A percentile compares a stretch with the other conserved stretches of the same genome.
These are phyloP conservation scores for Macroventuria anomochaeta DNA, from an alignment of 2,329 filamentous ascomycete genomes.

Conservation along the genomic window DNA sequence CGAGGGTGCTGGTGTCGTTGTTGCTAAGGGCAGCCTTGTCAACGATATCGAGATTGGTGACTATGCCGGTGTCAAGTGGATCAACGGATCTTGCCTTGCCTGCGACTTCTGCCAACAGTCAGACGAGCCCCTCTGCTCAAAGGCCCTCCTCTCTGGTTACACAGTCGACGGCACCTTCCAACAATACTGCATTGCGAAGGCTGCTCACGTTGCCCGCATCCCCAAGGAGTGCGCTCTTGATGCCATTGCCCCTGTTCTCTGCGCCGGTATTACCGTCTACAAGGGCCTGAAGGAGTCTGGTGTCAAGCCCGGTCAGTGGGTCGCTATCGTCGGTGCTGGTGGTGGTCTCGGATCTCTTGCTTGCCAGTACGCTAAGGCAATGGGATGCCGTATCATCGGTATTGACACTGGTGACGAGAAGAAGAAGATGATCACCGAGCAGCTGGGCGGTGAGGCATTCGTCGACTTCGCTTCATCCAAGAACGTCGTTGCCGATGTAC, in stretches of 20 bases:
- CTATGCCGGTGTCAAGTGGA: constrained; percentile 86
- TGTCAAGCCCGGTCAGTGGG: constrained; percentile 73
- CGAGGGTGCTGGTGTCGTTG: constrained; percentile 81
- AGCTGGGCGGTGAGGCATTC: constrained; percentile 74
- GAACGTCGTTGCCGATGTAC: constrained; percentile 84
- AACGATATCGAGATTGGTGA: constrained; percentile 79
- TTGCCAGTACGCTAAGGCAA: constrained; percentile 87
- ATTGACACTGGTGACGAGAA: constrained; percentile 88
- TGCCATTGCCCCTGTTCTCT: constrained; percentile 79
- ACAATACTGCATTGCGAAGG: constrained; percentile 88
- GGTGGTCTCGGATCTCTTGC: constrained; percentile 82
- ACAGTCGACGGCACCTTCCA: constrained; percentile 94
- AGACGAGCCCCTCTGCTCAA: constrained; percentile 82
- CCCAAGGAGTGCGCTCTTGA: constrained; percentile 79
- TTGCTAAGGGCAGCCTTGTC: constrained; percentile 78
- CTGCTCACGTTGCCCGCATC: constrained; percentile 81
- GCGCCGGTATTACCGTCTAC: constrained; percentile 87
- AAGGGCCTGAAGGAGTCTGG: constrained; percentile 88
- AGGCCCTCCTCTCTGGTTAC: constrained; percentile 82
- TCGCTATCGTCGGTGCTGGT: constrained; percentile 86
- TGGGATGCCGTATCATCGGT: constrained; percentile 81
- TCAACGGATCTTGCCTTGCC: constrained; percentile 83
- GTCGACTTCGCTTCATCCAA: constrained; percentile 80
- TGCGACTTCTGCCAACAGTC: constrained; percentile 83
- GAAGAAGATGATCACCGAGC: constrained; percentile 67